phyloP scores from a whole-genome alignment of 1,284 basidiomycete genomes.

The Bondarzewia mesenterica region DNA sequence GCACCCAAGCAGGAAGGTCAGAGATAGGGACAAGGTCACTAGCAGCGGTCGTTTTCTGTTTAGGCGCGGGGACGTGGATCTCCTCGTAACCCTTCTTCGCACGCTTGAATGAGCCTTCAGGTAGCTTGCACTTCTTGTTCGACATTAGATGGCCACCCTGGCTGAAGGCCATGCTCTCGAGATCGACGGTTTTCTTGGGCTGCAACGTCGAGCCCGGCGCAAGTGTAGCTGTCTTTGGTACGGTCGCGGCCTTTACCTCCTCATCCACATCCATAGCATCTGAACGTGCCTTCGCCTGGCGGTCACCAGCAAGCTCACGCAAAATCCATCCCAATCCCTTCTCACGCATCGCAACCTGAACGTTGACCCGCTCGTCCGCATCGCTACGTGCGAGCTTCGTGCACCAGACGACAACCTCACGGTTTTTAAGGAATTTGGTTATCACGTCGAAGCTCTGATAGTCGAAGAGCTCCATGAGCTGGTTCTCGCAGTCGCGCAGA shows the following conservation, averaged over 20 bases:
- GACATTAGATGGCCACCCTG: constrained; percentile 97
- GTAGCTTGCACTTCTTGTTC: constrained; percentile 97
- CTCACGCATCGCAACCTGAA: constrained; percentile 98
- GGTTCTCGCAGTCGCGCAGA: constrained; percentile 93
- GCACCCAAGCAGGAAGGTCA: constrained; percentile 81
- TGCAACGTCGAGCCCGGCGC: constrained; percentile 84
- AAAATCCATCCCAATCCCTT: constrained; percentile 96
- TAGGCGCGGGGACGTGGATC: constrained; percentile 94
- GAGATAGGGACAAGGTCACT: constrained; percentile 74
- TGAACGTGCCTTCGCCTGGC: constrained; percentile 45
- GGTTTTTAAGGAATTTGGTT: constrained; percentile 89
- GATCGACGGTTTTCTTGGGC: constrained; percentile 82
- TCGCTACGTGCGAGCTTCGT: constrained; percentile 90
- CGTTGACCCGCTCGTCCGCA: constrained; percentile 86
- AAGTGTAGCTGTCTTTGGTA: constrained; percentile 85
- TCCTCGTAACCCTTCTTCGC: constrained; percentile 97
- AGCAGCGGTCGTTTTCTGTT: constrained; percentile 61
- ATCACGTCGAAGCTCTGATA: constrained; percentile 91
- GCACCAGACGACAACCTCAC: constrained; percentile 97
- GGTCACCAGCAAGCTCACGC: constrained; percentile 77
- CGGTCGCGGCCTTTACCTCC: constrained; percentile 32
- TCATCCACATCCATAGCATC: constrained; percentile 80
- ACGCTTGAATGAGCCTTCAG: constrained; percentile 96
- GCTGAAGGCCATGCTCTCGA: constrained; percentile 92
- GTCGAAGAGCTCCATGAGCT: constrained; percentile 95